Evolutionary conservation across 1,284 basidiomycete species (phyloP).

Genomic region (Thecaphora thlaspeos): DNA sequence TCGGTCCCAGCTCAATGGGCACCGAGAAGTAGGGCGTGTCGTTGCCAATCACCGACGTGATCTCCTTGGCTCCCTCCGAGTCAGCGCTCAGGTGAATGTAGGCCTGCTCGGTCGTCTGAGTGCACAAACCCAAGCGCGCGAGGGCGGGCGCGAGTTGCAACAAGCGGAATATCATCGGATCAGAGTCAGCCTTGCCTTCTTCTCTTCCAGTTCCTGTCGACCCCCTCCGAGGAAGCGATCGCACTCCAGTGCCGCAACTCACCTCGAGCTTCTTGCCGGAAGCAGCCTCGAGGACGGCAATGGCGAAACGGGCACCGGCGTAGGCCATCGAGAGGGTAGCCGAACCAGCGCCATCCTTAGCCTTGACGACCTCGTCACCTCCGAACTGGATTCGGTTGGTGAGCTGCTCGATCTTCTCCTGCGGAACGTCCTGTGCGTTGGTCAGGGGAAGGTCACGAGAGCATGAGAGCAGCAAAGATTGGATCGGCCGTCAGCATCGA

Average conservation of each 20-base stretch:
- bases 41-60: slow-evolving; percentile 72
- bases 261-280: slow-evolving; percentile 69
- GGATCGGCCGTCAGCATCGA: no score
- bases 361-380: slow-evolving; percentile 88
- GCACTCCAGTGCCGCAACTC: no score
- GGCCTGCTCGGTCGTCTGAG: no score
- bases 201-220: no score
- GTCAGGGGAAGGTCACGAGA: no score
- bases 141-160: no score
- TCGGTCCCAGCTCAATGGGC: slow-evolving; percentile 49
- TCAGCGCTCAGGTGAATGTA: no score
- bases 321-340: slow-evolving; percentile 89
- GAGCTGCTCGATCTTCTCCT: slow-evolving; percentile 65
- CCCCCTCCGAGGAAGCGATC: no score
- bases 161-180: no score
- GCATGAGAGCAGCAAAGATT: no score
- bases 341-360: slow-evolving; percentile 81
- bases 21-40: slow-evolving; percentile 64
- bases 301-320: slow-evolving; percentile 62
- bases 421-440: slow-evolving; percentile 71
- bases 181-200: no score
- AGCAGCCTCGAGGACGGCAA: slow-evolving; percentile 78
- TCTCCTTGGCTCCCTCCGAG: slow-evolving; percentile 69
- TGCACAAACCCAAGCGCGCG: no score
- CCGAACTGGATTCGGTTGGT: slow-evolving; percentile 85